Percentiles rank a stretch among this genome's conserved stretches.
Conservation (phyloP, 2,329 filamentous ascomycete genomes). For the Curvularia sp. region DNA sequence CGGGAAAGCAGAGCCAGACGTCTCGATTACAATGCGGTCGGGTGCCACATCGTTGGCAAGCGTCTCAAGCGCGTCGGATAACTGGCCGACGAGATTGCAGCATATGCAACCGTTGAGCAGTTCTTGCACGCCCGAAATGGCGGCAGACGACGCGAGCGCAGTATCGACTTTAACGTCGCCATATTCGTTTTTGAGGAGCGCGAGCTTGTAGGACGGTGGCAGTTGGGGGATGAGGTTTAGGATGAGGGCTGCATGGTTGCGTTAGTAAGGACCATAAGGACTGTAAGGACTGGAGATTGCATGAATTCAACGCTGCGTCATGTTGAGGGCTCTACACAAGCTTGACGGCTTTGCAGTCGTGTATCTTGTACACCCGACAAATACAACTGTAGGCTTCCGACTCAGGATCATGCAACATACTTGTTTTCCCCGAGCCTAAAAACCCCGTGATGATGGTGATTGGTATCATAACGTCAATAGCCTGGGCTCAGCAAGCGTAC, state of each 20-base stretch:
- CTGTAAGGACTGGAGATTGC: background rate
- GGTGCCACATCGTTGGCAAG: slow-evolving; percentile 68
- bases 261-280: background rate
- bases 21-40: slow-evolving; percentile 93
- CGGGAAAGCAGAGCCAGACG: slow-evolving; percentile 80
- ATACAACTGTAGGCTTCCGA: background rate
- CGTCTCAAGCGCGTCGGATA: slow-evolving; percentile 79
- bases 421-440: slow-evolving; percentile 94
- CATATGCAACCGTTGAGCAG: slow-evolving; percentile 97
- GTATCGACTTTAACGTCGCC: slow-evolving; percentile 94
- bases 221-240: slow-evolving; percentile 94
- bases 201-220: slow-evolving; percentile 84
- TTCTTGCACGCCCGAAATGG: slow-evolving; percentile 89
- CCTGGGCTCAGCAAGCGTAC: background rate
- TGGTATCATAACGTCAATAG: slow-evolving; percentile 63
- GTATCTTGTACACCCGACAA: background rate
- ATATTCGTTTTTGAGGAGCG: slow-evolving; percentile 97
- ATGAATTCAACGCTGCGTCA: background rate
- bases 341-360: background rate
- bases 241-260: slow-evolving; percentile 66
- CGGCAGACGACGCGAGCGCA: slow-evolving; percentile 80
- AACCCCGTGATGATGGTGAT: slow-evolving; percentile 97
- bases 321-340: background rate
- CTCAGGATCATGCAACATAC: slow-evolving; percentile 27
- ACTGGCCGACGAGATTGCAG: slow-evolving; percentile 95